A percentile compares a stretch with the other conserved stretches of the same genome.
Evolutionary conservation across 768 basidiomycete species (phyloP).

Genomic region (Tricholoma saponaceum): DNA sequence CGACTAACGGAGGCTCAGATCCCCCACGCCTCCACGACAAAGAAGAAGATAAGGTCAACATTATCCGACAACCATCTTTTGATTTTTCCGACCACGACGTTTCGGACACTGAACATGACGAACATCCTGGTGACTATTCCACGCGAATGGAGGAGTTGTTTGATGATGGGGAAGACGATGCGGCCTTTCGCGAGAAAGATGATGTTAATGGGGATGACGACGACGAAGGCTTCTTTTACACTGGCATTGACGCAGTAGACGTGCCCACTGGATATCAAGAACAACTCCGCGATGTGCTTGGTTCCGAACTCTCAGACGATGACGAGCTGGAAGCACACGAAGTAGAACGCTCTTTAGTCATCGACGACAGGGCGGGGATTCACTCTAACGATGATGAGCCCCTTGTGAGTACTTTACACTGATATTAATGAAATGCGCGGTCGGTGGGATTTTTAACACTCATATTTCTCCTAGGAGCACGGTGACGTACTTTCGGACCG

Average conservation of each 20-base stretch:
- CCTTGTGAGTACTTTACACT: slow-evolving; percentile 20
- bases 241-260: slow-evolving; percentile 58
- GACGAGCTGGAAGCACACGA: slow-evolving; percentile 38
- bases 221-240: slow-evolving; percentile 68
- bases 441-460: slow-evolving; percentile 1
- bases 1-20: not conserved
- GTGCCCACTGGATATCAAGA: slow-evolving; percentile 54
- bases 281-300: slow-evolving; percentile 70
- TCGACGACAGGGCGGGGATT: slow-evolving; percentile 30
- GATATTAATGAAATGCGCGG: not conserved
- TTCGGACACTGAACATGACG: slow-evolving; percentile 34
- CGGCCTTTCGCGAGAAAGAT: slow-evolving; percentile 23
- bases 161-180: slow-evolving; percentile 36
- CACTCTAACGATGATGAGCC: slow-evolving; percentile 19
- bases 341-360: slow-evolving; percentile 41
- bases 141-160: slow-evolving; percentile 68
- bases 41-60: slow-evolving; percentile 19
- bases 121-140: slow-evolving; percentile 54
- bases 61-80: slow-evolving; percentile 17
- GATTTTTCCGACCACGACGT: slow-evolving; percentile 40
- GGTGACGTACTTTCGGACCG: slow-evolving; percentile 31
- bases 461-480: slow-evolving; percentile 21
- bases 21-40: not conserved
- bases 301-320: slow-evolving; percentile 52
- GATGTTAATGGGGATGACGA: slow-evolving; percentile 52